phyloP scores from a whole-genome alignment of 1,284 basidiomycete species.

The Rugosomyces carneus region DNA sequence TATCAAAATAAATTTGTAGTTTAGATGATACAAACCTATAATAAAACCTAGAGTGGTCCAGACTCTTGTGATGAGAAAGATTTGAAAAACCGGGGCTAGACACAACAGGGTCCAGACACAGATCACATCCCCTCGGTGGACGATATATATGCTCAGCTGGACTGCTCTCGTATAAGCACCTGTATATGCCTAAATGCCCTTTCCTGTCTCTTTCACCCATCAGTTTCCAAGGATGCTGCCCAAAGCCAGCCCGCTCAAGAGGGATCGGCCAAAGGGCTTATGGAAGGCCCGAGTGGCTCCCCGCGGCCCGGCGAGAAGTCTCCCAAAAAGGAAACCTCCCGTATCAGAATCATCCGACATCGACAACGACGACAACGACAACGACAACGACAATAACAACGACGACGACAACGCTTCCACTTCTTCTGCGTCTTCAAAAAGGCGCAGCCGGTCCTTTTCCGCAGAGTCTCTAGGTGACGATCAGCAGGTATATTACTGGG shows the following conservation, averaged over 20 bases:
- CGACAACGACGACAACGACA: conserved; percentile 18
- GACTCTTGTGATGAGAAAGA: conserved; percentile 14
- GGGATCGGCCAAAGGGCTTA: conserved; percentile 40
- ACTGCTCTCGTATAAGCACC: conserved; percentile 9
- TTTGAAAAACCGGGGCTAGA: conserved; percentile 16
- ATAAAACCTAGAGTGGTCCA: conserved; percentile 18
- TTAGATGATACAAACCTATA: too few relatives aligned
- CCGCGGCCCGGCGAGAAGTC: conserved; percentile 17
- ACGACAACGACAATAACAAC: conserved; percentile 15
- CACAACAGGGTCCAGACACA: conserved; percentile 16
- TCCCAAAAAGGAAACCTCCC: conserved; percentile 17
- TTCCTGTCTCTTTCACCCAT: conserved; percentile 18
- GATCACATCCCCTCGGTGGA: conserved; percentile 14
- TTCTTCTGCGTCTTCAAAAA: conserved; percentile 12
- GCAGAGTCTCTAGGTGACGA: conserved; percentile 20
- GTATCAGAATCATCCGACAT: conserved; percentile 7
- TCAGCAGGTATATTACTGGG: conserved; percentile 29
- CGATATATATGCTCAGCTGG: conserved; percentile 21
- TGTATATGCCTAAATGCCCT: conserved; percentile 16
- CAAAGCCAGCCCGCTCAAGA: conserved; percentile 15
- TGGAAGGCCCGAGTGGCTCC: conserved; percentile 42
- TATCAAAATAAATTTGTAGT: too few relatives aligned
- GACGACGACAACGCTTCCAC: conserved; percentile 12
- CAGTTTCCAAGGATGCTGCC: conserved; percentile 14
- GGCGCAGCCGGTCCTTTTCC: background rate